Evolutionary conservation across 139 green algal genomes (phyloP), one percentile per base, ranked within the genome.

Genomic region (Asterochloris sp.): DNA sequence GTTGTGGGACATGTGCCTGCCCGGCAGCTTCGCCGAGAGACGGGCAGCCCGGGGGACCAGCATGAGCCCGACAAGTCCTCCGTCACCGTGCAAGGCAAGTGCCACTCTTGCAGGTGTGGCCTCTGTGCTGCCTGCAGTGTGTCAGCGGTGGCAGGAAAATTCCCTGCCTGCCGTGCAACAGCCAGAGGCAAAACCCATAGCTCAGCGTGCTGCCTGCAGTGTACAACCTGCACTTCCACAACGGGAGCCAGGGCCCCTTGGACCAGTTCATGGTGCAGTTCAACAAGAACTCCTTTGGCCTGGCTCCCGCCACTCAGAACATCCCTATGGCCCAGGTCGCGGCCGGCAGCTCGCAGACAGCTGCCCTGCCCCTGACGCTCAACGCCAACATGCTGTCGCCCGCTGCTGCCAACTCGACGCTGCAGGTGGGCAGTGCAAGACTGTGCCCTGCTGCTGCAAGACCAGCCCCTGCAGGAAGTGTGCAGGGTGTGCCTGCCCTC

Each of bases 261-360:
- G 92, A 98, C 86, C 94, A 93, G 13, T 94, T 99, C 75, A 97
- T 98, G 94, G 92, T 99, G 26, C 94, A 97, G 87, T 93, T 98
- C 77, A 99, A 99, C 91, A 95, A 93, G 82, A 98, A 98, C 87
- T 87, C 83, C 54, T 97, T 97, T 80, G 96, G 96, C 15, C 83
- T 99, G 38, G 85, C 86, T 16, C 93, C 95, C 17, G 83, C 78
- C 12, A 87, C 88, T 62, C 91, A 95, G 82, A 80, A 83, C 17
- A 64, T 92, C 13, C 24, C 67, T 26, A 75, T 92, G 28, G 61
- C 54, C 24, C 77, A 80, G 16, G 27, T 97, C 21, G 73, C 85
- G 0, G 90, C 93, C 13, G 89, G 78, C 92, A 94, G 85, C 67
- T 91, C 15, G 69, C 85, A 73, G 24, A 83, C 79, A 21, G 85